Base-by-base conservation (phyloP, 1,139 yeast species). In the Ashbya aceris region DNA sequence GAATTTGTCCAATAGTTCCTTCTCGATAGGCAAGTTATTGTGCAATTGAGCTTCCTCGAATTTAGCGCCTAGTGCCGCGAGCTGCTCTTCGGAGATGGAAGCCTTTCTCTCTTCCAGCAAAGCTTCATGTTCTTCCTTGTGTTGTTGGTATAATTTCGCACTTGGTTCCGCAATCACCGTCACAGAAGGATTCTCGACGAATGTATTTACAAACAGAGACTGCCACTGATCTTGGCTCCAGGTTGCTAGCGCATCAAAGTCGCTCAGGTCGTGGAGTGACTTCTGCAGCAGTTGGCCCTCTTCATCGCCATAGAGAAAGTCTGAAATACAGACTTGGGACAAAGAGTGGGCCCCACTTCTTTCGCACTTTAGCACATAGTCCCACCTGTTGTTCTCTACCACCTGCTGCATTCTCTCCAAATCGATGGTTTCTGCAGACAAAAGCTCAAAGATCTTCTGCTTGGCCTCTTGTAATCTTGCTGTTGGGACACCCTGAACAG, bases 151-250 rank as follows among this genome's bases (percentile, higher is more conserved):
- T 41, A 84, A 63, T 20, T 63, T 61, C 7, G 76, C 67, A 3
- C 96, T 85, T 11, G 99, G 97, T 48, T 66, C 73, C 2, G 86
- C 87, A 41, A 85, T 58, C 2, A 89, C 70, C n/a, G 84, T 65
- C 4, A 79, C 84, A n/a, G 83, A 74, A n/a, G 77, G 69, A 50
- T 79, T 82, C 6, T 77, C 71, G 10, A 85, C 69, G 38, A 85
- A 71, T 53, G 77, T 74, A 39, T 67, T 62, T 32, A 67, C 60
- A 39, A 80, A 68, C 40, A 83, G 62, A 0, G 63, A 61, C 41
- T 74, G 62, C 98, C 98, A 93, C 51, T 83, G 69, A 7, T 71
- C 70, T 2, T 70, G 56, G 8, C 74, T 53, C 96, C 97, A 91
- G 1, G 55, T 45, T 8, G 66, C 49, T 39, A 91, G 67, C 0